phyloP scores from a whole-genome alignment of 495 filamentous ascomycete genomes.

The Aspergillus ellipticus region DNA sequence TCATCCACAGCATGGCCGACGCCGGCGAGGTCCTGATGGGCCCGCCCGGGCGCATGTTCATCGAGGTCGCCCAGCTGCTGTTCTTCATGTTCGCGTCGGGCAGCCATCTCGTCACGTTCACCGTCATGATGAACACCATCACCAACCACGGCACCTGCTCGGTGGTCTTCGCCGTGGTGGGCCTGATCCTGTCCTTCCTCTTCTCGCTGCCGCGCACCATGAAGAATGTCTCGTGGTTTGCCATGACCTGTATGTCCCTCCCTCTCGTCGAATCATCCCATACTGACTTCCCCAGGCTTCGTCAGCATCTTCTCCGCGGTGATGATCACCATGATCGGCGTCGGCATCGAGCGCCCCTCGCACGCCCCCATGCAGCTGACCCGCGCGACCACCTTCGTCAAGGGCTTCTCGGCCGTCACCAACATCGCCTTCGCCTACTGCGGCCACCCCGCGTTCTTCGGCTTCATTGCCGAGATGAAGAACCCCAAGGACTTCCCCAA shows the following conservation, averaged over 20 bases:
- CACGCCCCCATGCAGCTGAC: conserved; percentile 17
- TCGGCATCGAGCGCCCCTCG: conserved; percentile 40
- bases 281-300: conserved; percentile 34
- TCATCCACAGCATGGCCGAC: conserved; percentile 71
- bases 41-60: conserved; percentile 56
- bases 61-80: conserved; percentile 57
- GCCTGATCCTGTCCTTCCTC: conserved; percentile 57
- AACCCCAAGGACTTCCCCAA: conserved; percentile 62
- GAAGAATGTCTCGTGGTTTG: conserved; percentile 55
- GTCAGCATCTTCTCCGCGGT: conserved; percentile 66
- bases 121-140: conserved; percentile 64
- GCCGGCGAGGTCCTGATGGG: conserved; percentile 66
- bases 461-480: conserved; percentile 71
- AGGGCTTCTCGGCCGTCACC: conserved; percentile 29
- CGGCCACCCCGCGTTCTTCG: conserved; percentile 67
- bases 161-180: conserved; percentile 62
- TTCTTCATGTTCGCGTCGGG: conserved; percentile 73
- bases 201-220: conserved; percentile 63
- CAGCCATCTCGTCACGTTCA: conserved; percentile 66
- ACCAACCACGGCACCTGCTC: conserved; percentile 64
- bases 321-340: conserved; percentile 65
- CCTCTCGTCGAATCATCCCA: not conserved
- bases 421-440: conserved; percentile 41
- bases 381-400: conserved; percentile 24
- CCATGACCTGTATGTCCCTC: conserved; percentile 46